phyloP scores from a whole-genome alignment of 306 rosid species.

The Quercus berberidifolia region DNA sequence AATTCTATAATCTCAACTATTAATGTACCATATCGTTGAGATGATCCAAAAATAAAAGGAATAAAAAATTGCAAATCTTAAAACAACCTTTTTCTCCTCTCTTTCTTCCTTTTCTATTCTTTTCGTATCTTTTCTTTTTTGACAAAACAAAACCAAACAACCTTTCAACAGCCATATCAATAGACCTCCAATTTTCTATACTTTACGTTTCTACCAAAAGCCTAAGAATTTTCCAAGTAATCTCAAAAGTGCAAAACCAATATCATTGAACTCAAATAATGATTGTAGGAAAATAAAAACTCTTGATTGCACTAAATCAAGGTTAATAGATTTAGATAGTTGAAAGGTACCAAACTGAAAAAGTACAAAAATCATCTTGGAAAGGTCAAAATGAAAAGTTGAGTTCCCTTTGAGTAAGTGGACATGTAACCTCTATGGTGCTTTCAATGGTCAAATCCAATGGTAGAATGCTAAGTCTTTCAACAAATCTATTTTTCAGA shows the following conservation, averaged over 20 bases:
- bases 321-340: not conserved
- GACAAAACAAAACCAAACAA: no score
- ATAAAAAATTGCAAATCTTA: no score
- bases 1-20: not conserved
- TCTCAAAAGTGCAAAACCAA: not conserved
- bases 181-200: not conserved
- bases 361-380: not conserved
- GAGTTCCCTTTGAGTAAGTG: not conserved
- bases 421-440: slow-evolving; percentile 66
- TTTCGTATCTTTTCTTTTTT: no score
- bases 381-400: not conserved
- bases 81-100: not conserved
- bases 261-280: not conserved
- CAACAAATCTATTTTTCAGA: slow-evolving; percentile 55
- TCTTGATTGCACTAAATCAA: not conserved
- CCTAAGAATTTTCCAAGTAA: not conserved
- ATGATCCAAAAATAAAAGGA: not conserved
- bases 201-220: not conserved
- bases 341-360: not conserved
- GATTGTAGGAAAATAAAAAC: not conserved
- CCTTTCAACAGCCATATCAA: not conserved
- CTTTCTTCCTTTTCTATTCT: not conserved
- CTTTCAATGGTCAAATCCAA: slow-evolving; percentile 78
- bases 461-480: slow-evolving; percentile 56
- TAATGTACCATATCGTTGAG: not conserved